Base-by-base conservation (phyloP, 192 early-diverging fungal species). In the Backusella australiensis region DNA sequence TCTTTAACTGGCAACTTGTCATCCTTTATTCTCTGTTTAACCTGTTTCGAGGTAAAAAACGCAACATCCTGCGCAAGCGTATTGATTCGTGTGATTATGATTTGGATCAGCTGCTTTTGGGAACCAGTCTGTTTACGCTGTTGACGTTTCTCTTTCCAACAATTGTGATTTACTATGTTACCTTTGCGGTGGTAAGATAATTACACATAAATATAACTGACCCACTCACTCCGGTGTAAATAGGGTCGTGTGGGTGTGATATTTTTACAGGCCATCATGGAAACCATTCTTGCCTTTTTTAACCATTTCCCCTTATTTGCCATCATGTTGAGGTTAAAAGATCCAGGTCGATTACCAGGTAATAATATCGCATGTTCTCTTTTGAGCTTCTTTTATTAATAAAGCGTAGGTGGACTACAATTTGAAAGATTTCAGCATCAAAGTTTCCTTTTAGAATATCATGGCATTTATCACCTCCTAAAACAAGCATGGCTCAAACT, bases 221-320 rank as follows among this genome's bases (percentile, higher is more conserved):
- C 32, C 32, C 32, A 2, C 32, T 32, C 1, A 32, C 2, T 2
- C 2, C 0, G 32, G 32, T 32, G 32, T 23, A 21, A 17, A 5
- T 80, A 95, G 90, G 90, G 92, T 71, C 91, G 96, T 15, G 86
- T 98, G 1, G 89, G 86, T 1, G 89, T 97, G 26, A 91, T 97
- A 26, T 86, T 91, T 72, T 85, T 93, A 3, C 94, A 97, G 77
- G 94, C 91, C 1, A 79, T 89, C 3, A 82, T 94, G 82, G 96
- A 99, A 80, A 93, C 96, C 12, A 26, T 94, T 4, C 82, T 99
- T 19, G 96, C 94, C 0, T 88, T 96, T 59, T 82, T 99, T 29
- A 99, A 99, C 78, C 98, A 99, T 78, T 98, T 97, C 78, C 98
- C 98, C 15, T 82, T 98, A 12, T 98, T 98, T 87, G 96, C 95